Base-by-base conservation (phyloP, 805 yeast species). In the fission yeast (Schizosaccharomyces pombe) region DNA sequence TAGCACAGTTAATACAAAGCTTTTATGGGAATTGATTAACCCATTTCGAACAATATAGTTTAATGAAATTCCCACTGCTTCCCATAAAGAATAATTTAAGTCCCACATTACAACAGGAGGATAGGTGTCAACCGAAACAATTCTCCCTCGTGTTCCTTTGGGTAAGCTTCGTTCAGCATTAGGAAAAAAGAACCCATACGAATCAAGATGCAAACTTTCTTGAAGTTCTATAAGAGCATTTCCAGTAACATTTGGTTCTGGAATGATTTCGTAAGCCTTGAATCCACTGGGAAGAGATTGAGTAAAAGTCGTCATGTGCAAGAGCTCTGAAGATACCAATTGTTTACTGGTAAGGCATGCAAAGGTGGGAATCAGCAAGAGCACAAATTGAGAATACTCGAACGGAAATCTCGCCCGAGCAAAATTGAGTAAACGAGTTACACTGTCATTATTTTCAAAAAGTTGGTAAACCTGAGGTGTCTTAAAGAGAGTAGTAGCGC, bases 81-180 rank as follows among this genome's bases (percentile, higher is more conserved):
- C 75, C 94, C 96, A 86, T 1, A 96, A 96, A 62, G 79, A 83
- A 63, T 79, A 85, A 2, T 73, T 72, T 62, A 81, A 76, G 29
- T 80, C 67, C 67, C 91, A 86, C 24, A 85, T 73, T 2, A 82
- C 82, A 8, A 68, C 59, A 5, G 67, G 63, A 28, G 66, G 61
- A 22, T 53, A 65, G 12, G 68, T 65, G 2, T 68, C 62, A 2
- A 76, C 70, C 0, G 85, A 79, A 31, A 87, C 65, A 2, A 84
- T 65, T 59, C 81, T 80, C 2, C 89, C 96, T 55, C 71, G 75
- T 0, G 94, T 82, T 2, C 79, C 79, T 57, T 68, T 62, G 2
- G 75, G 74, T 24, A 78, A 61, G 24, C 69, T 64, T 19, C 74
- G 74, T 49, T 67, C 70, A 24, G 66, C 62, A 24, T n/a, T 37